A percentile compares a stretch with the other conserved stretches of the same genome.
Evolutionary conservation across 2,329 filamentous ascomycete genomes (phyloP).

Genomic region (Boeremia exigua): DNA sequence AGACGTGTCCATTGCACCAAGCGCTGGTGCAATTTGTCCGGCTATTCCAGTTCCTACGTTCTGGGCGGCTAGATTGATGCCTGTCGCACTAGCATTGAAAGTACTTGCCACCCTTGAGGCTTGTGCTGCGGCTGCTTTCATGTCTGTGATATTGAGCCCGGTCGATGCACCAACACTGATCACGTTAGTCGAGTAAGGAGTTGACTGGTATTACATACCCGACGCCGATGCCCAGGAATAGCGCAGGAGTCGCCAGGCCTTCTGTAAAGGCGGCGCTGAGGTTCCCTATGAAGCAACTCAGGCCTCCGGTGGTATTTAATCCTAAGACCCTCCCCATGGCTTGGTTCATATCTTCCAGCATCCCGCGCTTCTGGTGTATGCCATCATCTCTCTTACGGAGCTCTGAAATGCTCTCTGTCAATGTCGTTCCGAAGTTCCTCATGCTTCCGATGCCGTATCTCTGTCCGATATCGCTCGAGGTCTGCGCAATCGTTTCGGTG

Average conservation of each 20-base stretch:
- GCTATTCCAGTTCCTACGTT: constrained; percentile 35
- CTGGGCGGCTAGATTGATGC: constrained; percentile 33
- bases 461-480: constrained; percentile 28
- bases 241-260: constrained; percentile 32
- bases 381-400: constrained; percentile 13
- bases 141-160: constrained; percentile 34
- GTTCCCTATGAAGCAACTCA: constrained; percentile 19
- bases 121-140: constrained; percentile 21
- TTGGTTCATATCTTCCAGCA: constrained; percentile 19
- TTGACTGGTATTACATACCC: constrained; percentile 22
- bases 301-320: constrained; percentile 20
- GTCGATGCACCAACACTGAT: constrained; percentile 34
- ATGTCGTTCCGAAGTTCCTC: constrained; percentile 23
- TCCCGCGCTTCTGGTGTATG: constrained; percentile 9
- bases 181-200: constrained; percentile 9
- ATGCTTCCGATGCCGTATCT: constrained; percentile 18
- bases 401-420: constrained; percentile 24
- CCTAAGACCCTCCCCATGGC: constrained; percentile 14
- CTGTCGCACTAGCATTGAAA: constrained; percentile 29
- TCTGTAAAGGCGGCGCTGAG: constrained; percentile 20
- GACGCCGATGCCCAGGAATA: constrained; percentile 40
- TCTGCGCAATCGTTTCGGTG: constrained; percentile 28
- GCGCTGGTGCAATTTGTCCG: constrained; percentile 26
- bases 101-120: constrained; percentile 28
- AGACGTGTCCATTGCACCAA: constrained; percentile 9